A percentile compares a stretch with the other conserved stretches of the same genome.
phyloP scores from a whole-genome alignment of 345 rosid genomes.

The Kandelia obovata region DNA sequence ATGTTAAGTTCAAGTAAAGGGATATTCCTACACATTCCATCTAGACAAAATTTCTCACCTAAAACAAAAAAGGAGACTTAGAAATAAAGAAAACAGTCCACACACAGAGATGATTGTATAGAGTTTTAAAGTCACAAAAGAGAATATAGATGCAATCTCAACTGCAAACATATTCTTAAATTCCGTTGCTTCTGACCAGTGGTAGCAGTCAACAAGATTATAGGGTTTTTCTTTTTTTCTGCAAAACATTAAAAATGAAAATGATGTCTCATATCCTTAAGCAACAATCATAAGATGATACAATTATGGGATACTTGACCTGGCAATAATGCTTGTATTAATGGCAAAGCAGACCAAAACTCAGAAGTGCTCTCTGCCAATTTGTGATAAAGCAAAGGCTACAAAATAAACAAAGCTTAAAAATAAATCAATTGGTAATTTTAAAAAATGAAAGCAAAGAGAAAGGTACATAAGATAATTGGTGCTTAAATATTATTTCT shows the following conservation, averaged over 20 bases:
- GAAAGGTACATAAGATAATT: slow-evolving; percentile 15
- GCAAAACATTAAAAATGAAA: neutral
- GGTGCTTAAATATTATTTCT: slow-evolving; percentile 11
- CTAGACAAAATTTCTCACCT: neutral
- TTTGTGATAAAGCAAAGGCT: slow-evolving; percentile 64
- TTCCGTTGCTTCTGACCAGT: neutral
- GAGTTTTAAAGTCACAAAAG: neutral
- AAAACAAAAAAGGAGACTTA: neutral
- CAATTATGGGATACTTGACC: slow-evolving; percentile 36
- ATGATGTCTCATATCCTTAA: slow-evolving; percentile 4
- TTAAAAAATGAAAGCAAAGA: slow-evolving; percentile 17
- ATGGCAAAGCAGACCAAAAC: slow-evolving; percentile 74
- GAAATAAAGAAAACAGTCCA: neutral
- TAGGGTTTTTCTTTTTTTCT: neutral
- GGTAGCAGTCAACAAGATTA: neutral
- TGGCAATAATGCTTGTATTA: slow-evolving; percentile 75
- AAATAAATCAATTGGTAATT: slow-evolving; percentile 15
- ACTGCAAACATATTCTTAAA: no score
- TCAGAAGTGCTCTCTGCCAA: slow-evolving; percentile 54
- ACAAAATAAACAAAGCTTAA: slow-evolving; percentile 23
- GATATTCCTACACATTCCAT: neutral
- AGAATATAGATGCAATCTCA: neutral
- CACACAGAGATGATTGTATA: neutral
- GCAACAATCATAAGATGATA: neutral
- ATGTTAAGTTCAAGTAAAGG: no score